Percentiles rank a stretch among this genome's conserved stretches.
These are phyloP conservation scores for Fusarium anthophilum DNA, from an alignment of 2,329 filamentous ascomycete species.

Conservation along the genomic window DNA sequence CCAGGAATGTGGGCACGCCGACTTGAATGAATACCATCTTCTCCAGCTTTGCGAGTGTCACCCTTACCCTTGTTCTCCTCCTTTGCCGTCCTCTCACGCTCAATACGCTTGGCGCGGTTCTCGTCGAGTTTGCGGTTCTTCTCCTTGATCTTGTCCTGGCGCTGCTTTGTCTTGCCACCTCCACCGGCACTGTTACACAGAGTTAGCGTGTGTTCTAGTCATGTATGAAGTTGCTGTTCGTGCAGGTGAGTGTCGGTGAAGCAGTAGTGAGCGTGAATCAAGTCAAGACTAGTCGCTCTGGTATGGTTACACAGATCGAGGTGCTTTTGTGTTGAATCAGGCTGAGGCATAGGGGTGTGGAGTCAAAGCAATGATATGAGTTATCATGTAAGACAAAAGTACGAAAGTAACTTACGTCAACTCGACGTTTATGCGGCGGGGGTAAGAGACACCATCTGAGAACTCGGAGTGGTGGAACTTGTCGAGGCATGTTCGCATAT, in stretches of 20 bases:
- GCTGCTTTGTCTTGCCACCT: slow-evolving; percentile 77
- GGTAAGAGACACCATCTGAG: slow-evolving; percentile 60
- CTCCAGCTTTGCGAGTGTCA: slow-evolving; percentile 34
- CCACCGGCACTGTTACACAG: slow-evolving; percentile 76
- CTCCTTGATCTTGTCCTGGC: slow-evolving; percentile 79
- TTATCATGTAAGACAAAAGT: slow-evolving; percentile 1
- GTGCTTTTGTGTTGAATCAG: neutral
- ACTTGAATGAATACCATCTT: slow-evolving; percentile 62
- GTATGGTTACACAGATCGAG: slow-evolving; percentile 9
- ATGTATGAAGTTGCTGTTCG: neutral
- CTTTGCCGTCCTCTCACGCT: slow-evolving; percentile 56
- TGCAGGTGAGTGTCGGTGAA: slow-evolving; percentile 14
- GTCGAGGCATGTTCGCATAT: slow-evolving; percentile 92
- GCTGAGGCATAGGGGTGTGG: neutral
- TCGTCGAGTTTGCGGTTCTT: slow-evolving; percentile 90
- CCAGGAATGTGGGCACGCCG: slow-evolving; percentile 51
- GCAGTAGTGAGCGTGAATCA: neutral
- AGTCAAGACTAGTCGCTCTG: neutral
- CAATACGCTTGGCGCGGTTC: slow-evolving; percentile 60
- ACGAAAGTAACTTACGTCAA: slow-evolving; percentile 71
- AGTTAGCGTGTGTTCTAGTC: slow-evolving; percentile 12
- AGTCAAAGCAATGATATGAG: neutral
- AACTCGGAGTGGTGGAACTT: slow-evolving; percentile 90
- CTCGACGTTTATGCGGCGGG: slow-evolving; percentile 90
- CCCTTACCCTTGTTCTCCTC: slow-evolving; percentile 39